Evolutionary conservation across 805 yeast species (phyloP).

Genomic region (Spathaspora gorwiae): DNA sequence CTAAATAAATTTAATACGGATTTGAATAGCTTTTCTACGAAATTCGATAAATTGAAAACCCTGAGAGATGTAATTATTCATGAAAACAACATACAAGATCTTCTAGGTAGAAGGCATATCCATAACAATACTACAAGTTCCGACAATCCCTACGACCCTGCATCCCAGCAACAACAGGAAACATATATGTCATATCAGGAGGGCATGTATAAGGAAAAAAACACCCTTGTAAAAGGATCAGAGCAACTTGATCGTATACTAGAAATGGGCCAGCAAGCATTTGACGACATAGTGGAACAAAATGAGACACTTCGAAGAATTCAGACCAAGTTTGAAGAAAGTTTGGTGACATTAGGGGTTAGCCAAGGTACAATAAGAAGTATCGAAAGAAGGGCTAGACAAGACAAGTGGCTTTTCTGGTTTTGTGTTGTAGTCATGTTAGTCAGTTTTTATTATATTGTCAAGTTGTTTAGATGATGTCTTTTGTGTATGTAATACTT

Average conservation of each 20-base stretch:
- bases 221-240: conserved; percentile 61
- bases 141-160: conserved; percentile 48
- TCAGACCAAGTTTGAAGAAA: conserved; percentile 58
- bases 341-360: conserved; percentile 79
- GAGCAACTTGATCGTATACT: conserved; percentile 83
- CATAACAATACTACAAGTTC: conserved; percentile 20
- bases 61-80: conserved; percentile 52
- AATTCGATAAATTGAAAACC: conserved; percentile 50
- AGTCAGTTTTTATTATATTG: conserved; percentile 61
- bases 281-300: conserved; percentile 83
- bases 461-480: conserved; percentile 55
- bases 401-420: conserved; percentile 85
- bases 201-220: conserved; percentile 67
- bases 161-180: conserved; percentile 14
- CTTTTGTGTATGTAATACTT: conserved; percentile 24
- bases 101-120: conserved; percentile 48
- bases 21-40: conserved; percentile 40
- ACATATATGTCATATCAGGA: conserved; percentile 42
- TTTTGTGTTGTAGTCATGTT: conserved; percentile 62
- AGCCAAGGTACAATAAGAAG: conserved; percentile 77
- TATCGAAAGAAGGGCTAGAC: conserved; percentile 75
- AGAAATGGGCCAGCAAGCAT: conserved; percentile 82
- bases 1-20: conserved; percentile 53
- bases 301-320: conserved; percentile 64
- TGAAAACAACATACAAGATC: conserved; percentile 45